Conservation (phyloP, 2,329 filamentous ascomycete genomes). For the Gaeumannomyces sp. region DNA sequence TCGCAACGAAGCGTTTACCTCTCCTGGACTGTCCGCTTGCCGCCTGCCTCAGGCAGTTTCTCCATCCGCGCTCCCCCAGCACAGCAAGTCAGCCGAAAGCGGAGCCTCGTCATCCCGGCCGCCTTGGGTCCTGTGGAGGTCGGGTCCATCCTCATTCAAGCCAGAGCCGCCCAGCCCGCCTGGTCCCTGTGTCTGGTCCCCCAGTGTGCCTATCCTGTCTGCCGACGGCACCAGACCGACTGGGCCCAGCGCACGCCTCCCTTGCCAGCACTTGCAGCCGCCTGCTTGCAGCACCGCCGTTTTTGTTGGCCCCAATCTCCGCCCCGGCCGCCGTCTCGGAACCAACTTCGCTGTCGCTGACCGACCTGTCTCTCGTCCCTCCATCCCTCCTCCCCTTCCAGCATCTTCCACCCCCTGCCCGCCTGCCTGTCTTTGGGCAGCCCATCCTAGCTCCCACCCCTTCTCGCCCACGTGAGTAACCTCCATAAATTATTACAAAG, state of each 20-base stretch:
- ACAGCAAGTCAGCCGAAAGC: conserved; percentile 1
- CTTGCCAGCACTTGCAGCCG: neutral
- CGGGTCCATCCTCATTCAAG: neutral
- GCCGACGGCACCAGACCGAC: neutral
- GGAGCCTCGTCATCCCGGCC: neutral
- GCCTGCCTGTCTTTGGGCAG: neutral
- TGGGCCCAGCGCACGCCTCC: neutral
- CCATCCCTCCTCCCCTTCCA: neutral
- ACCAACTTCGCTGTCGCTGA: neutral
- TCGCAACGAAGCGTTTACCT: neutral
- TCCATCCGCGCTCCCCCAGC: neutral
- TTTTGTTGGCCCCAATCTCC: conserved; percentile 1
- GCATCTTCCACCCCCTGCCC: neutral
- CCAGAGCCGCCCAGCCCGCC: neutral
- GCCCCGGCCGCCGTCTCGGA: neutral
- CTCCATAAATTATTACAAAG: conserved; percentile 1
- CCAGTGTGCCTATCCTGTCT: neutral
- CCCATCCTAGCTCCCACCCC: neutral
- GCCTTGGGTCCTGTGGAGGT: neutral
- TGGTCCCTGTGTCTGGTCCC: neutral
- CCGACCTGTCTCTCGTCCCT: neutral
- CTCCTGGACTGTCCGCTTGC: neutral
- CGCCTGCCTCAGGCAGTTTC: neutral
- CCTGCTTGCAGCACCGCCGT: conserved; percentile 1
- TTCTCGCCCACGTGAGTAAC: neutral